Evolutionary conservation across 495 filamentous ascomycete species (phyloP).

Genomic region (Neurospora cerealis): DNA sequence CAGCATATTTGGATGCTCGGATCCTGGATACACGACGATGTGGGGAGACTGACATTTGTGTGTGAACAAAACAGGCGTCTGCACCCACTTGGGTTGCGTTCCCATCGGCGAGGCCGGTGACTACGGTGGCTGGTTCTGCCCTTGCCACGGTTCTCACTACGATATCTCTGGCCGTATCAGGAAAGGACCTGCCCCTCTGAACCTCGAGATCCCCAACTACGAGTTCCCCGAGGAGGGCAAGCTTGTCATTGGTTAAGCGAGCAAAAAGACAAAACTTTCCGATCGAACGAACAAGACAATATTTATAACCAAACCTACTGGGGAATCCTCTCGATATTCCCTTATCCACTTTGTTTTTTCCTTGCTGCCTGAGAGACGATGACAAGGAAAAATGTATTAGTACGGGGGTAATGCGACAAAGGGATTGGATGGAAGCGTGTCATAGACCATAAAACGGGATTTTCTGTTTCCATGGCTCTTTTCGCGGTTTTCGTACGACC

Average conservation of each 20-base stretch:
- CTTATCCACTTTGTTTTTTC: neutral
- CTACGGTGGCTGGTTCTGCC: constrained; percentile 99
- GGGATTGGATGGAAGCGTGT: neutral
- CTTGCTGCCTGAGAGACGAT: neutral
- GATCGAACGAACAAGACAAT: neutral
- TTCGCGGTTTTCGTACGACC: neutral
- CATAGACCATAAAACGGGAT: neutral
- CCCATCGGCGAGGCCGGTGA: constrained; percentile 98
- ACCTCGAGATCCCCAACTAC: constrained; percentile 91
- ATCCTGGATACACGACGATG: neutral
- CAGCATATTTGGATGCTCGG: neutral
- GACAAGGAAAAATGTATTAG: constrained; percentile 8
- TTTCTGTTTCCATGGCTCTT: neutral
- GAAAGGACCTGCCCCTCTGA: constrained; percentile 92
- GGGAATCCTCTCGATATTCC: neutral
- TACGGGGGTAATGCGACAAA: constrained; percentile 10
- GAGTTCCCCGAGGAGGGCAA: constrained; percentile 71
- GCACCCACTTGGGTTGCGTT: constrained; percentile 97
- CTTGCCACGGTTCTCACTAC: constrained; percentile 99
- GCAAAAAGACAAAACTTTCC: neutral
- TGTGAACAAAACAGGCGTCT: constrained; percentile 55
- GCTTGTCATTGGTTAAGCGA: constrained; percentile 67
- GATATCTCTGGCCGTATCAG: constrained; percentile 96
- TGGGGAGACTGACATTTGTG: constrained; percentile 8
- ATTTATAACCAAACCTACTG: neutral